Evolutionary conservation across 768 basidiomycete species (phyloP).

Genomic region (Candolleomyces efflorescens): DNA sequence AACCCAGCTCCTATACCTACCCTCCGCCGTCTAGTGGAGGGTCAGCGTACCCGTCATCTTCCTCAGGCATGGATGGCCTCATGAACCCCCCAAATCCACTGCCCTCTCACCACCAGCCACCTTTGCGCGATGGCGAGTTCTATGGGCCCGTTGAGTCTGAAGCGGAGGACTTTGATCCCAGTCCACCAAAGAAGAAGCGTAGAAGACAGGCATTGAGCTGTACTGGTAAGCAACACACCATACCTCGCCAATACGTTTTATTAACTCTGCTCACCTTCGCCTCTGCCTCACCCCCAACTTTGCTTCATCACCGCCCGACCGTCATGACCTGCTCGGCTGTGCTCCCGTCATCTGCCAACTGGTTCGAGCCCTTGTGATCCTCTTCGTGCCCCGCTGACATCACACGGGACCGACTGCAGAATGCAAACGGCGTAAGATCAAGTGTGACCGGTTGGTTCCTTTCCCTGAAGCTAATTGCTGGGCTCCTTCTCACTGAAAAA

Average conservation of each 20-base stretch:
- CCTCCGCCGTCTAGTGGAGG: conserved; percentile 17
- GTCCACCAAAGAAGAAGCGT: conserved; percentile 78
- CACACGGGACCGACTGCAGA: conserved; percentile 39
- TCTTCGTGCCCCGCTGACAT: conserved; percentile 17
- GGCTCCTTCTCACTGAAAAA: conserved; percentile 22
- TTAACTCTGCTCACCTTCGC: conserved; percentile 7
- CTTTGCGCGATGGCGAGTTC: conserved; percentile 23
- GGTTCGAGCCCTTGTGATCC: conserved; percentile 11
- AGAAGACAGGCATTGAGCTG: conserved; percentile 81
- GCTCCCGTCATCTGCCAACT: not conserved
- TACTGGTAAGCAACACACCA: conserved; percentile 53
- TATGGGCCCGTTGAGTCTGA: conserved; percentile 51
- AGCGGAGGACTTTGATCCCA: conserved; percentile 47
- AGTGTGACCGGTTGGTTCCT: conserved; percentile 68
- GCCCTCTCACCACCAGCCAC: conserved; percentile 11
- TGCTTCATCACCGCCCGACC: conserved; percentile 14
- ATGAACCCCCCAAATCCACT: conserved; percentile 16
- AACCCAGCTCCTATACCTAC: conserved; percentile 19
- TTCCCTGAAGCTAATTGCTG: conserved; percentile 18
- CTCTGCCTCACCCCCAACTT: conserved; percentile 16
- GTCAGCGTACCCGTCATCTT: not conserved
- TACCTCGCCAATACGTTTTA: conserved; percentile 15
- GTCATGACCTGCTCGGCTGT: not conserved
- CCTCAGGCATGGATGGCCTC: not conserved
- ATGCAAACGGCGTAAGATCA: conserved; percentile 85